A percentile compares a stretch with the other conserved stretches of the same genome.
Conservation (phyloP, 2,329 filamentous ascomycete species). For the Talaromyces islandicus region DNA sequence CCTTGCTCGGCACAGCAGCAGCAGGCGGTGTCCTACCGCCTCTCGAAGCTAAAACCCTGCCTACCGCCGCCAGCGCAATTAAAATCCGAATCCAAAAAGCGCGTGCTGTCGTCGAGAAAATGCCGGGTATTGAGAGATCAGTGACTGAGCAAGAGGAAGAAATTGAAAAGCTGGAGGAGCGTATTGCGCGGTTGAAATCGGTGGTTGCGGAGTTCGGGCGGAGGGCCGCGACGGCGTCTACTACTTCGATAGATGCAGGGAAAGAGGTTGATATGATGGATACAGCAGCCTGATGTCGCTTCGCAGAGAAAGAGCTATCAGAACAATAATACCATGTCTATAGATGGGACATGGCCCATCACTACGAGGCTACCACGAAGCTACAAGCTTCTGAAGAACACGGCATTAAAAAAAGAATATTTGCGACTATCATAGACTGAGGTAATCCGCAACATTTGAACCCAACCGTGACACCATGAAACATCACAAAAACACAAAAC, state of each 20-base stretch:
- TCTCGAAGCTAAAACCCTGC: slow-evolving; percentile 68
- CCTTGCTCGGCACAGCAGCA: slow-evolving; percentile 17
- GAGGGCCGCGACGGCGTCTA: slow-evolving; percentile 17
- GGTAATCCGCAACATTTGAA: not conserved
- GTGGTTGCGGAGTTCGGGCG: slow-evolving; percentile 37
- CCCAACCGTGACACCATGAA: not conserved
- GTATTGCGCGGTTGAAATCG: slow-evolving; percentile 31
- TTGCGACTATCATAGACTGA: not conserved
- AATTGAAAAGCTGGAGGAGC: slow-evolving; percentile 36
- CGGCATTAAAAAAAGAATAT: not conserved
- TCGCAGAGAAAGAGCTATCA: not conserved
- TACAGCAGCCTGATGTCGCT: not conserved
- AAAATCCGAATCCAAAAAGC: slow-evolving; percentile 81
- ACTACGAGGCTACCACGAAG: not conserved
- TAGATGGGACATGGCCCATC: not conserved
- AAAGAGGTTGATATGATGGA: slow-evolving; percentile 19
- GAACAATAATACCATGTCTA: not conserved
- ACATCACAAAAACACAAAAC: not conserved
- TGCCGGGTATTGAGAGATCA: slow-evolving; percentile 40
- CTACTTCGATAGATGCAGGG: not conserved
- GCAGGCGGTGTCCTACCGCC: slow-evolving; percentile 33
- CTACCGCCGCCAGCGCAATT: slow-evolving; percentile 68
- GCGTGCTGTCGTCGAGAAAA: slow-evolving; percentile 42
- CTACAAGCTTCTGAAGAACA: not conserved
- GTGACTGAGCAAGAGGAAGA: slow-evolving; percentile 40